Evolutionary conservation across 306 rosid species (phyloP).

Genomic region (Prunus mira): DNA sequence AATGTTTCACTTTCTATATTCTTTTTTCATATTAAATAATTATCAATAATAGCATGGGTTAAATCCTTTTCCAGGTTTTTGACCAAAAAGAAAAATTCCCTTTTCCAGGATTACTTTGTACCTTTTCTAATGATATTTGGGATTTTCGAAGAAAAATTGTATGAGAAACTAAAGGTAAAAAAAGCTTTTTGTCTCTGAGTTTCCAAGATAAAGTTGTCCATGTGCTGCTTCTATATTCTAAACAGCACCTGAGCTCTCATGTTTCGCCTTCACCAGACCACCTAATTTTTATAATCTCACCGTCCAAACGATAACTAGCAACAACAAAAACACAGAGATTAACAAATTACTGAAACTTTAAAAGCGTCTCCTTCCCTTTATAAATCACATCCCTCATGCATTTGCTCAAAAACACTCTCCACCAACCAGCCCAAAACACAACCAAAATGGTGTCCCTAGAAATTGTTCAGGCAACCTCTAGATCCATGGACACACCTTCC

Average conservation of each 20-base stretch:
- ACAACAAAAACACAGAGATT: conserved; percentile 23
- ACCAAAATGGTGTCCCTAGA: conserved; percentile 59
- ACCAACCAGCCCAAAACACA: conserved; percentile 2
- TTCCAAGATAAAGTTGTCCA: conserved; percentile 58
- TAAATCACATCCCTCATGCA: conserved; percentile 51
- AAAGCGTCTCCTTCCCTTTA: conserved; percentile 43
- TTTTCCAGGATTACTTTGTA: not conserved
- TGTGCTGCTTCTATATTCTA: conserved; percentile 81
- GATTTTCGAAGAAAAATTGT: conserved; percentile 18
- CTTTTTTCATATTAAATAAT: not conserved
- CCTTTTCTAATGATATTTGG: not conserved
- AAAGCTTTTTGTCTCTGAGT: conserved; percentile 50
- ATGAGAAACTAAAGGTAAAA: conserved; percentile 38
- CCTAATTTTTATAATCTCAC: conserved; percentile 60
- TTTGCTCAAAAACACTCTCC: conserved; percentile 27
- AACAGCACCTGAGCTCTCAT: conserved; percentile 49
- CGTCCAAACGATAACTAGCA: conserved; percentile 37
- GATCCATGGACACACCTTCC: conserved; percentile 50
- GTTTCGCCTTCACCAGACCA: conserved; percentile 80
- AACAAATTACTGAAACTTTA: conserved; percentile 18
- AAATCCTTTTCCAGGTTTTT: not conserved
- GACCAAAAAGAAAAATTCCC: no score
- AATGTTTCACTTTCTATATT: not conserved
- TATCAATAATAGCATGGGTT: not conserved
- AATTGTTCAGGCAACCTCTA: conserved; percentile 39